Evolutionary conservation across 2,329 filamentous ascomycete species (phyloP), one percentile per base, ranked within the genome.

Genomic region (Epichloe hybrida): DNA sequence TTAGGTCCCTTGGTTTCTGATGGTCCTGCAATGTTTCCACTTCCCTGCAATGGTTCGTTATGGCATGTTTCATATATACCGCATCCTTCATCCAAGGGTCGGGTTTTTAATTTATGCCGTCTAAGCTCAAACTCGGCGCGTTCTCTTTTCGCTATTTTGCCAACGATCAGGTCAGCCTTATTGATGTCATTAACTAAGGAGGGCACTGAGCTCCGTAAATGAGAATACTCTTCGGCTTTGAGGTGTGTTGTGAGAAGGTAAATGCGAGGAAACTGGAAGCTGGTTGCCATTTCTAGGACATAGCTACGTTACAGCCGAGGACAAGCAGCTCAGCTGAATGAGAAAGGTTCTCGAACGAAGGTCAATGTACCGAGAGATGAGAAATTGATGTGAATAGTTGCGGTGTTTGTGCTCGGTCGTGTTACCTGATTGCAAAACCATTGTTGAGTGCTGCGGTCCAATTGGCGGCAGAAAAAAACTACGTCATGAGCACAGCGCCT

Each of bases 51-150:
- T 23, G 12, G 13, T 42, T 39, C 21, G 35, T 15, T 41, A 9
- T 4, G 27, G 12, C 20, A 23, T 5, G 17, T 15, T 13, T 20
- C 31, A 50, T 35, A 17, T 35, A 3, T 15, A 17, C 34, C 36
- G 20, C 6, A 7, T 46, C n/a, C 42, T 23, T 20, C 21, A 20
- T 50, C 31, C n/a, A 23, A 23, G 23, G 62, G 78, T 50, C 78
- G 71, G 0, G 81, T 80, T 40, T 67, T 63, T 2, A 95, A 58
- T 13, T 80, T 82, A 44, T 79, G 75, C 6, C 79, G 75, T 49
- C 87, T 76, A 54, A 97, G 70, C 66, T 97, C 91, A 58, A 94
- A 82, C 45, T 78, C 73, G 1, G 88, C 88, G 17, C 91, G 77
- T 58, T 80, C 76, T 56, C 79, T 82, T 50, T 79, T 83, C 0